Evolutionary conservation across 1,284 basidiomycete genomes (phyloP), one percentile per base, ranked within the genome.

Genomic region (Apiotrichum laibachii): DNA sequence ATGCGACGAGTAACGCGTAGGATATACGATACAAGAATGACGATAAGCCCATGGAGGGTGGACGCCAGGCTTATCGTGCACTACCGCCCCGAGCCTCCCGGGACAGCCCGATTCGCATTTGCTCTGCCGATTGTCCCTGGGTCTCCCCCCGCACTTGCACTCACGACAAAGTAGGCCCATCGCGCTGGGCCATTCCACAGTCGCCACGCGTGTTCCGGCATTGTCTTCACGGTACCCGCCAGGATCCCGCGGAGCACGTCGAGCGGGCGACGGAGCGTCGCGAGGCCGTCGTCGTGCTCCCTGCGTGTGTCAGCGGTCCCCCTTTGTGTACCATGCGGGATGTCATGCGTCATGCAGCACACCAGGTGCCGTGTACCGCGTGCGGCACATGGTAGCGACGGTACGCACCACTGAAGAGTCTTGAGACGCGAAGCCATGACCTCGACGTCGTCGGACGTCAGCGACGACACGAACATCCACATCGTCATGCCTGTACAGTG

Each of bases 91-190:
- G 4, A 31, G 26, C 26, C 7, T 31, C 26, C 26, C 26, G 26
- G 7, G 4, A 31, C 26, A 31, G 26, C 26, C 26, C 26, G 26
- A 31, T 31, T 31, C 26, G 26, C 26, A 31, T 7, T 31, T 3
- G 26, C 7, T 31, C 7, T 31, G 26, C 26, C 26, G 7, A 31
- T 31, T n/a, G n/a, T n/a, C n/a, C n/a, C n/a, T n/a, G n/a, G n/a
- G n/a, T n/a, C n/a, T n/a, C n/a, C n/a, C n/a, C n/a, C n/a, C n/a
- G n/a, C n/a, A n/a, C n/a, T n/a, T n/a, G 26, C 26, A 31, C 53
- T 34, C 22, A 55, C 58, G 12, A 59, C 50, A 35, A 59, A 59
- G 47, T 59, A 59, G 15, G 58, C 58, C 58, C 58, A 59, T 11
- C 58, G 58, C 21, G 50, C 45, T 2, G 44, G 18, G 18, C 58